Evolutionary conservation across 75 land plant genomes (phyloP), one percentile per base, ranked within the genome.

Genomic region (Sequoia sempervirens): DNA sequence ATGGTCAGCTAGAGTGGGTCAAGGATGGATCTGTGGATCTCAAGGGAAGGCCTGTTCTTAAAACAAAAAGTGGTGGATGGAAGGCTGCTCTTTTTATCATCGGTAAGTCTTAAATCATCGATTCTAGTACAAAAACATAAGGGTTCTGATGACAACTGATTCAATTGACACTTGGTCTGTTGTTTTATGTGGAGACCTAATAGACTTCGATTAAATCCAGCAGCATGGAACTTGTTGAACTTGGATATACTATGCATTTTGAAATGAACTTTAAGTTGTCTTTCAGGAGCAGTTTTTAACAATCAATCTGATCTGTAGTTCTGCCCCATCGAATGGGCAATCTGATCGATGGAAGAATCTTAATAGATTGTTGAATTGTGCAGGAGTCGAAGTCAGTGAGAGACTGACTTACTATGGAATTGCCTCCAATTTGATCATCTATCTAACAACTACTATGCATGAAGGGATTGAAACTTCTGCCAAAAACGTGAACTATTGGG

Each of bases 401-500:
- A 83, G 84, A 26, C 75, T 83, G 2, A 38, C 79, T 7, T 83
- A 83, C 47, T 85, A 41, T 53, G 84, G 84, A 18, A 81, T 85
- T 38, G 45, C 43, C n/a, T 41, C 86, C n/a, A 88, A 88, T 64
- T 84, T 92, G 81, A 86, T 92, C 68, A 85, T 36, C 18, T 92
- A 90, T 69, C 53, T 92, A 52, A 90, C 86, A 5, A 83, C 79
- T 18, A 78, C 69, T 28, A 52, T 88, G 43, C 78, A 43, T 28
- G 82, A 92, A 82, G 87, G 88, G 4, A 23, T 66, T 7, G 85
- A 85, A 20, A 79, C 82, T 32, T 85, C 93, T 26, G 93, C 88
- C 18, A 87, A 87, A 53, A 85, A 83, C 54, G 90, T 90, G 20
- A 92, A 86, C 47, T 69, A 81, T 14, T 92, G 91, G 91, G 53